Evolutionary conservation across 805 yeast species (phyloP), one percentile per base, ranked within the genome.

Genomic region (Zygosaccharomyces siamensis): DNA sequence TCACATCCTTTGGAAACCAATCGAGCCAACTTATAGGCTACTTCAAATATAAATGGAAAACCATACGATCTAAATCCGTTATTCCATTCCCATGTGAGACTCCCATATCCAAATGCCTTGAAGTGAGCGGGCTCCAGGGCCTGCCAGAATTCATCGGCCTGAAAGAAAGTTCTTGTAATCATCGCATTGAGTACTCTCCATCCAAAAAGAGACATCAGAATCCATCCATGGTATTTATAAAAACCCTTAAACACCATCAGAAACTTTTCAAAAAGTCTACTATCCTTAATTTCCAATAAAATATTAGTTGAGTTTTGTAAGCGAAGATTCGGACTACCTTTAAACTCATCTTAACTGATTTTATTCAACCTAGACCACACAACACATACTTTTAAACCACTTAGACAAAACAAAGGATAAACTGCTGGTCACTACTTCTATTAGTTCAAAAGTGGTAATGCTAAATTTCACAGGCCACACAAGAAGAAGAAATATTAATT

Each of bases 61-160:
- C 85, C 66, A 46, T 86, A 83, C 7, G 95, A 84, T 51, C 99
- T 69, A 4, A 93, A 68, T 0, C 82, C 83, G 42, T 74, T 72
- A 21, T 69, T 63, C 99, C 99, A 93, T 67, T 93, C 99, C 99
- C 99, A 93, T 0, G 98, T 89, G 32, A 81, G 62, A 57, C 80
- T 79, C 0, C 99, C 99, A 53, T 83, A 84, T 1, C 93, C 90
- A 63, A 74, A 89, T 0, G 84, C 84, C 32, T 75, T 69, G 3
- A 60, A 49, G 65, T 89, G 96, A 0, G 98, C 99, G 0, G 97
- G 96, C 60, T 93, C 99, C 45, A 93, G 69, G 0, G 90, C 74
- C 67, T 93, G 99, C 81, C 84, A 93, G 68, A 76, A 93, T 67
- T 93, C 99, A 66, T 93, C 99, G 0, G 99, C 92, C 65, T 93